Evolutionary conservation across 2,329 filamentous ascomycete genomes (phyloP), one percentile per base, ranked within the genome.

Genomic region (Knoxdaviesia proteae): DNA sequence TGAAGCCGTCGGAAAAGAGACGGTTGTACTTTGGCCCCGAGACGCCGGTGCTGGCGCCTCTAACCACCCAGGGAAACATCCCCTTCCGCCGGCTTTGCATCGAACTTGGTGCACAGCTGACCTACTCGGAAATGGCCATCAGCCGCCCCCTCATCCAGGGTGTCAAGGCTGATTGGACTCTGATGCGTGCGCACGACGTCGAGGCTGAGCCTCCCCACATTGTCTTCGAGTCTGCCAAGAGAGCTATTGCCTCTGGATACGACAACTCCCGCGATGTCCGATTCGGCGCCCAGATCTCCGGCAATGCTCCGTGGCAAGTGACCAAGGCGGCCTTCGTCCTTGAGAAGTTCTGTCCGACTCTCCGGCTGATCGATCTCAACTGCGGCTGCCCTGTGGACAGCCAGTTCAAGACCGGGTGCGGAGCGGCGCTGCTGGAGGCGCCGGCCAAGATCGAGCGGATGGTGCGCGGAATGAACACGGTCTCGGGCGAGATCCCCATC

Each of bases 51-150:
- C 66, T 98, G n/a, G 90, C 90, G 5, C 90, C 90, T 34, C 68
- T 98, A 40, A 98, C 90, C 1, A 98, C 90, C 0, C 90, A 96
- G 61, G 90, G 90, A 39, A 98, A 98, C 53, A 68, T 96, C 40
- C 90, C 90, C 1, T 98, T 94, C 64, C 79, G 90, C 44, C 75
- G 90, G 41, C 72, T 98, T 32, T 94, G 87, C 54, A 78, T 84
- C 8, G 80, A 87, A 44, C 70, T 96, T 30, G 90, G 90, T 34
- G 87, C 86, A 32, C 81, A 94, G 55, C 68, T 93, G 40, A 98
- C 90, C 0, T 98, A 94, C 64, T 96, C 88, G 0, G 90, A 98
- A 60, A 98, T 98, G 90, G 90, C 88, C 4, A 82, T 98, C 71
- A 78, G 84, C 32, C 64, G 93, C 58, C 87, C 88, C 7, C 62